These are phyloP conservation scores for Paramecium pentaurelia DNA, from an alignment of 73 alveolate species.

Conservation along the genomic window DNA sequence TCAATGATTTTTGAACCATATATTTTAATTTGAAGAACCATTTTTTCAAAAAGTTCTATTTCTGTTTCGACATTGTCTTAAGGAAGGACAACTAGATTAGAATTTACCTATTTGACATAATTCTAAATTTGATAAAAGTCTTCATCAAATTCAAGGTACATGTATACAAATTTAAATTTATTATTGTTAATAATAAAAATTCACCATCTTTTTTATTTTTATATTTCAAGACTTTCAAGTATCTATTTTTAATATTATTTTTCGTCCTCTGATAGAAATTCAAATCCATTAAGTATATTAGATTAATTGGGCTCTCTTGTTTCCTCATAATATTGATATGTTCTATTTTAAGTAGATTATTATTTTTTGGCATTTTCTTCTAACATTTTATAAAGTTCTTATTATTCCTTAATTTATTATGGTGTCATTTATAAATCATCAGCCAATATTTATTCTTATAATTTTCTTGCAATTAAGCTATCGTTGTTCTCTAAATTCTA, in stretches of 20 bases:
- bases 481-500: background rate
- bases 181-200: background rate
- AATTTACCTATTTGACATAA: background rate
- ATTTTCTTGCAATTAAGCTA: background rate
- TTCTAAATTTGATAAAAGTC: constrained; percentile 5
- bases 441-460: background rate
- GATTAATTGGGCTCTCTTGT: background rate
- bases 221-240: background rate
- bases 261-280: background rate
- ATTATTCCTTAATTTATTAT: background rate
- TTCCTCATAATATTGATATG: background rate
- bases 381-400: background rate
- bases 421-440: background rate
- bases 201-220: background rate
- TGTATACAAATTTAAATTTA: background rate
- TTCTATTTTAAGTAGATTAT: background rate
- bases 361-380: background rate
- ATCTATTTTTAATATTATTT: background rate
- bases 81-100: background rate
- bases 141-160: constrained; percentile 40
- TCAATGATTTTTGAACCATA: constrained; percentile 41
- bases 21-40: constrained; percentile 7
- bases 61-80: background rate
- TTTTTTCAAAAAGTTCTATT: background rate
- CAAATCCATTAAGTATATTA: background rate